phyloP scores from a whole-genome alignment of 2,329 filamentous ascomycete genomes.

The Capronia americana region DNA sequence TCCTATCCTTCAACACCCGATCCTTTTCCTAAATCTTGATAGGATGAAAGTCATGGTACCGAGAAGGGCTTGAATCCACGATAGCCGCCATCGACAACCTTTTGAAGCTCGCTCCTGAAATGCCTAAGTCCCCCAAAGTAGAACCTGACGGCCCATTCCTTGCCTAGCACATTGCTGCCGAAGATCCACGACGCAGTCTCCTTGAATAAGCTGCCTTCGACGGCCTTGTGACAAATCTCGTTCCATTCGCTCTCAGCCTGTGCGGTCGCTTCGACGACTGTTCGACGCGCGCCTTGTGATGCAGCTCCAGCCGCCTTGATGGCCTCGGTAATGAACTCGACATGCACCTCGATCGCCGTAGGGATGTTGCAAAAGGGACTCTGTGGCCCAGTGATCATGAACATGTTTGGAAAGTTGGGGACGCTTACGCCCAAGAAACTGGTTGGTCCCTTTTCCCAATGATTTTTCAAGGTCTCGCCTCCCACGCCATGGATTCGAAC shows the following conservation, averaged over 20 bases:
- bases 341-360: slow-evolving; percentile 60
- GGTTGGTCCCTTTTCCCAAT: slow-evolving; percentile 45
- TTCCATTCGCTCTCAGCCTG: slow-evolving; percentile 59
- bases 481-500: slow-evolving; percentile 50
- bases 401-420: slow-evolving; percentile 55
- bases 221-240: slow-evolving; percentile 47
- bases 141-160: slow-evolving; percentile 41
- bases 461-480: slow-evolving; percentile 44
- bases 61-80: no score
- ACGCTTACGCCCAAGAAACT: slow-evolving; percentile 51
- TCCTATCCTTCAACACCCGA: no score
- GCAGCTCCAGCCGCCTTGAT: slow-evolving; percentile 36
- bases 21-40: no score
- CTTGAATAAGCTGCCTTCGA: slow-evolving; percentile 50
- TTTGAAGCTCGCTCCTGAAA: no score
- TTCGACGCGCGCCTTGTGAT: slow-evolving; percentile 59
- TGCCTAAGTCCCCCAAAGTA: slow-evolving; percentile 27
- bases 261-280: slow-evolving; percentile 57
- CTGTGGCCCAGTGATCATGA: slow-evolving; percentile 61
- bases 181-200: slow-evolving; percentile 58
- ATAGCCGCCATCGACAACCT: no score
- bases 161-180: slow-evolving; percentile 62
- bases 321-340: slow-evolving; percentile 51
- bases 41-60: no score
- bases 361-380: slow-evolving; percentile 64